phyloP scores from a whole-genome alignment of 768 basidiomycete species.

The Amanita jacksonii region DNA sequence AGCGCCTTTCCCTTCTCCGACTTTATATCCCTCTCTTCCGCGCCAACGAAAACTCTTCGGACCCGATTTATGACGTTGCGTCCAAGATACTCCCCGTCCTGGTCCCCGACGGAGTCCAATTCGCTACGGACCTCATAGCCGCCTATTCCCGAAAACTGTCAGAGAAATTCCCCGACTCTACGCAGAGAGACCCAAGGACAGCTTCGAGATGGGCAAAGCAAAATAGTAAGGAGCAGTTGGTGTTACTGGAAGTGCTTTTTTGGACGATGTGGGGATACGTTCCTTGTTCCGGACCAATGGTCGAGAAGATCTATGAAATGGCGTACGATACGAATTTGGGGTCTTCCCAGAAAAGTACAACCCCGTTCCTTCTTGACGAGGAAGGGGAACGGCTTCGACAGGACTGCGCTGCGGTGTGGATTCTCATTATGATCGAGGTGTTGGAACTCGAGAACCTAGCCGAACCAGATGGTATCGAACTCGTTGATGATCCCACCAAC shows the following conservation, averaged over 20 bases:
- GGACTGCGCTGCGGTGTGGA: slow-evolving; percentile 68
- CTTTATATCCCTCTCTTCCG: slow-evolving; percentile 69
- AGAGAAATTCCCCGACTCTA: slow-evolving; percentile 34
- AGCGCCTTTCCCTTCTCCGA: slow-evolving; percentile 63
- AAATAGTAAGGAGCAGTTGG: slow-evolving; percentile 67
- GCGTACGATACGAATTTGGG: slow-evolving; percentile 62
- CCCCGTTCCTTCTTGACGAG: slow-evolving; percentile 57
- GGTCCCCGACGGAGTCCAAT: slow-evolving; percentile 54
- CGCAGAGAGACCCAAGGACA: slow-evolving; percentile 41
- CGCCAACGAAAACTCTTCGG: slow-evolving; percentile 47
- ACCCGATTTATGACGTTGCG: slow-evolving; percentile 47
- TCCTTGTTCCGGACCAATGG: slow-evolving; percentile 52
- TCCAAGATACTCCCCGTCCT: slow-evolving; percentile 45
- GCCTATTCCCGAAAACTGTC: slow-evolving; percentile 52
- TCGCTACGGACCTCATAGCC: slow-evolving; percentile 47
- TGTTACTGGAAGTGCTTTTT: slow-evolving; percentile 79
- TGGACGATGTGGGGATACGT: slow-evolving; percentile 79
- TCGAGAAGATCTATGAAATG: slow-evolving; percentile 53
- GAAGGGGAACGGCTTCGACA: slow-evolving; percentile 56
- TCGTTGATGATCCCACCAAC: slow-evolving; percentile 40
- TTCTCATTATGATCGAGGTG: slow-evolving; percentile 70
- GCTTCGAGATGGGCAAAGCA: slow-evolving; percentile 69
- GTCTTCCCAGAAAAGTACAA: slow-evolving; percentile 48
- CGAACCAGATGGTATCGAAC: slow-evolving; percentile 38
- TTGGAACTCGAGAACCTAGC: slow-evolving; percentile 69